Conservation (phyloP, 352 stramenopile genomes). For the Phytophthora citricola region DNA sequence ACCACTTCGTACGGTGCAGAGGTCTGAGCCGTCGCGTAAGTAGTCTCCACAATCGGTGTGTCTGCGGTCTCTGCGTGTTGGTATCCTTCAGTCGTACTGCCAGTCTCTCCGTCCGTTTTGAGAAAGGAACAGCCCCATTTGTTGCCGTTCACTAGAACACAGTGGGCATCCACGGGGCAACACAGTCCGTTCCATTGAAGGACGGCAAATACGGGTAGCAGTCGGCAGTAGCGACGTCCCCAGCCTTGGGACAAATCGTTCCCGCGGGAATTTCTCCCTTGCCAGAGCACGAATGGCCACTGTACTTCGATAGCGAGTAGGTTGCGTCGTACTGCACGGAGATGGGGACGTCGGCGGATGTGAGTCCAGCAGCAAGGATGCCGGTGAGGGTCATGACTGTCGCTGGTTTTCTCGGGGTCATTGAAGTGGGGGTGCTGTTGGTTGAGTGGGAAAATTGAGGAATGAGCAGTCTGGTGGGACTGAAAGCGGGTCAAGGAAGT, state of each 20-base stretch:
- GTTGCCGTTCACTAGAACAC: conserved; percentile 4
- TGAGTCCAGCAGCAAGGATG: conserved; percentile 12
- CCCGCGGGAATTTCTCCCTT: conserved; percentile 6
- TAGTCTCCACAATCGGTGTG: background rate
- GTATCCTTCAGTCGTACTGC: too few species aligned
- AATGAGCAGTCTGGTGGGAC: too few species aligned
- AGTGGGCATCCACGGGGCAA: conserved; percentile 27
- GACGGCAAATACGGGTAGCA: conserved; percentile 27
- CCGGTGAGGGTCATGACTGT: conserved; percentile 12
- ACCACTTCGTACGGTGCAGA: too few species aligned
- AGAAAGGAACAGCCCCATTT: conserved; percentile 16
- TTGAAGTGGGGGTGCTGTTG: background rate
- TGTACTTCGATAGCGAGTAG: conserved; percentile 23
- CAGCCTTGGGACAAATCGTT: conserved; percentile 22
- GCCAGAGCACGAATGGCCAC: conserved; percentile 27
- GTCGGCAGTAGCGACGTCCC: conserved; percentile 26
- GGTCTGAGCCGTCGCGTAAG: background rate
- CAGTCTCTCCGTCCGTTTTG: too few species aligned
- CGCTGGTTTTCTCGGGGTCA: conserved; percentile 1
- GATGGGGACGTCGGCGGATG: conserved; percentile 17
- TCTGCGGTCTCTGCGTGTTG: background rate
- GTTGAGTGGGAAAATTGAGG: too few species aligned
- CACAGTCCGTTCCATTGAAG: conserved; percentile 22
- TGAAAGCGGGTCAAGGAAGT: too few species aligned
- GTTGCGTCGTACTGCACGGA: conserved; percentile 31